Evolutionary conservation across 345 rosid genomes (phyloP).

Genomic region (Moricandia moricandioides): DNA sequence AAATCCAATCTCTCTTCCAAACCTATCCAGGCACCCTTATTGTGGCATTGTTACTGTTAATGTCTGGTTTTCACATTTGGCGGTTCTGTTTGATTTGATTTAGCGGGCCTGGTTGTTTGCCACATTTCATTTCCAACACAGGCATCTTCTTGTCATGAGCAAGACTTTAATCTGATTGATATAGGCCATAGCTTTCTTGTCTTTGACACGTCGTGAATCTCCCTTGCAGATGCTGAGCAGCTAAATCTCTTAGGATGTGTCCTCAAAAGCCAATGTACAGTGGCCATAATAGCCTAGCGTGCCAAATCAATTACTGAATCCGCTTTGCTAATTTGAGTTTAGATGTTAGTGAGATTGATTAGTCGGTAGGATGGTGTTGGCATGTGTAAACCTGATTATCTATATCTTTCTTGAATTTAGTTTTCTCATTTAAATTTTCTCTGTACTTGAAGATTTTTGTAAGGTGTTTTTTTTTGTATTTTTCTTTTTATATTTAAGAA

Average conservation of each 20-base stretch:
- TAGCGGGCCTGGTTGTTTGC: too few relatives aligned
- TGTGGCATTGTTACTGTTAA: too few relatives aligned
- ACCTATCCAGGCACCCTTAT: too few relatives aligned
- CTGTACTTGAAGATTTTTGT: too few relatives aligned
- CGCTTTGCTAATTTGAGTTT: constrained; percentile 20
- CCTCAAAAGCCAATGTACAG: constrained; percentile 22
- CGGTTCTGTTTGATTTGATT: too few relatives aligned
- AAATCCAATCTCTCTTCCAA: neutral
- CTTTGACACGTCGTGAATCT: neutral
- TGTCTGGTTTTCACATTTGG: too few relatives aligned
- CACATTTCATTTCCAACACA: too few relatives aligned
- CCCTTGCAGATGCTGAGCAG: constrained; percentile 19
- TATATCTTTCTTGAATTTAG: neutral
- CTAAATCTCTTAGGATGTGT: constrained; percentile 1
- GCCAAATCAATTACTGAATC: constrained; percentile 18
- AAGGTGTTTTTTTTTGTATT: too few relatives aligned
- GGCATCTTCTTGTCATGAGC: constrained; percentile 10
- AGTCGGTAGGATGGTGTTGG: neutral
- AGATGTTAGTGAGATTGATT: constrained; percentile 13
- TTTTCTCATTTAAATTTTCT: neutral
- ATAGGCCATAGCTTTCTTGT: neutral
- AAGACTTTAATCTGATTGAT: neutral
- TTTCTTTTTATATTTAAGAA: too few relatives aligned
- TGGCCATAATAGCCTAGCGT: constrained; percentile 14
- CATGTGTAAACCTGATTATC: constrained; percentile 4